Evolutionary conservation across 2,329 filamentous ascomycete genomes (phyloP), one percentile per base, ranked within the genome.

Genomic region (Diaporthe velutina): DNA sequence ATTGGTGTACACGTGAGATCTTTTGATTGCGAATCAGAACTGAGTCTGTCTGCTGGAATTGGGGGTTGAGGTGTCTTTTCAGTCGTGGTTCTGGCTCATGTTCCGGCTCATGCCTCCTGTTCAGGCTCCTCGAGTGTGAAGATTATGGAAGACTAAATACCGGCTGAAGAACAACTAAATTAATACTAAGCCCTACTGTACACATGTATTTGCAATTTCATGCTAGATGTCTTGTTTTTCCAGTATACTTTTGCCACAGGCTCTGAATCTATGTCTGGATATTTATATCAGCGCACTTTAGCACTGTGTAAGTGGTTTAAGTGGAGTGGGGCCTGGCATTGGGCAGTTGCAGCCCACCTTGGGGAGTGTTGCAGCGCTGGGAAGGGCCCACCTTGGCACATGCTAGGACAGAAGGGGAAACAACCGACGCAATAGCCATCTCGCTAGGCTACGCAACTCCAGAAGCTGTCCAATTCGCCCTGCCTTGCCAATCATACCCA

Each of bases 401-500:
- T 71, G 70, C 57, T 64, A 72, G 25, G 40, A 50, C 70, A 28
- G 57, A 72, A 72, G 42, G n/a, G 70, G 70, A 42, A 61, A 72
- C 58, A 64, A 72, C 33, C 70, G 33, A 72, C 70, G 70, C 70
- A 72, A 54, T 45, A 54, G 57, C 70, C 57, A 72, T 72, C 35
- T 72, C 70, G 70, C 70, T 72, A 72, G 40, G 40, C 33, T 52
- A 45, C 57, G 45, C 33, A 52, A 72, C 70, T 55, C 67, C 67
- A 70, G 64, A 68, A 68, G 64, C 64, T 68, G 64, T 54, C 74
- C 64, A 57, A 33, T 74, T 52, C 33, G 48, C 61, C 50, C 61
- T 73, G 61, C 38, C 55, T 54, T 74, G 71, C 74, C 54, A 66
- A 66, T 66, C 74, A 72, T 55, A 68, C 66, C 48, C 70, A 45